A percentile compares a stretch with the other conserved stretches of the same genome.
Evolutionary conservation across 805 yeast species (phyloP).

Genomic region (Wickerhamiella bombiphila): DNA sequence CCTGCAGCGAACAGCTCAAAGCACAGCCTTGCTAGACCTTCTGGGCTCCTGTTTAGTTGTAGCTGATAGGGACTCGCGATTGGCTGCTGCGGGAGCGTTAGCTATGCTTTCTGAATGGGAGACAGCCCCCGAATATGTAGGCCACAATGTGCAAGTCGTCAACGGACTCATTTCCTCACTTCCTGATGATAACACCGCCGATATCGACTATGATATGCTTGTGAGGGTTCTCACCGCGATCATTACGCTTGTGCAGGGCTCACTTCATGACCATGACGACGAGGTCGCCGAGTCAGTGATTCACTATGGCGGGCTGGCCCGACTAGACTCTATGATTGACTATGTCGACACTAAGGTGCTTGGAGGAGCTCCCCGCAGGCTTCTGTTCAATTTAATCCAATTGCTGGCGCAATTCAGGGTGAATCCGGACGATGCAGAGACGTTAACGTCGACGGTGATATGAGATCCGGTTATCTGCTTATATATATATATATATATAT

Average conservation of each 20-base stretch:
- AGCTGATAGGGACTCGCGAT: constrained; percentile 22
- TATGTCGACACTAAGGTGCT: constrained; percentile 8
- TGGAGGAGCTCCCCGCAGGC: constrained; percentile 7
- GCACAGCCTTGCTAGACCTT: constrained; percentile 22
- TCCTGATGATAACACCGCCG: constrained; percentile 10
- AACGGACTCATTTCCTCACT: constrained; percentile 15
- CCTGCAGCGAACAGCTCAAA: constrained; percentile 20
- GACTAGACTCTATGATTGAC: constrained; percentile 14
- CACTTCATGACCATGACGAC: constrained; percentile 13
- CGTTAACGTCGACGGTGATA: no score
- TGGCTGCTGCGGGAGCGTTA: constrained; percentile 29
- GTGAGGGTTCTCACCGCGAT: constrained; percentile 20
- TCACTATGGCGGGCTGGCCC: constrained; percentile 13
- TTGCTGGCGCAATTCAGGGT: constrained; percentile 14
- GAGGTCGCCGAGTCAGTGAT: constrained; percentile 17
- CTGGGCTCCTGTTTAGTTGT: constrained; percentile 18
- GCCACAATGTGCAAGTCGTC: constrained; percentile 18
- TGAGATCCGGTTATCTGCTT: no score
- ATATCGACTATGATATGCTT: constrained; percentile 14
- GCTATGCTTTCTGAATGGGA: constrained; percentile 28
- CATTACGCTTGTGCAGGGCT: constrained; percentile 13
- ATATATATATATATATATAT: no score
- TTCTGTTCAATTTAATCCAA: constrained; percentile 10
- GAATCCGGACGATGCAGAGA: no score
- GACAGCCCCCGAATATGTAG: constrained; percentile 21